phyloP scores from a whole-genome alignment of 2,329 filamentous ascomycete genomes.

The Penicillium sp. region DNA sequence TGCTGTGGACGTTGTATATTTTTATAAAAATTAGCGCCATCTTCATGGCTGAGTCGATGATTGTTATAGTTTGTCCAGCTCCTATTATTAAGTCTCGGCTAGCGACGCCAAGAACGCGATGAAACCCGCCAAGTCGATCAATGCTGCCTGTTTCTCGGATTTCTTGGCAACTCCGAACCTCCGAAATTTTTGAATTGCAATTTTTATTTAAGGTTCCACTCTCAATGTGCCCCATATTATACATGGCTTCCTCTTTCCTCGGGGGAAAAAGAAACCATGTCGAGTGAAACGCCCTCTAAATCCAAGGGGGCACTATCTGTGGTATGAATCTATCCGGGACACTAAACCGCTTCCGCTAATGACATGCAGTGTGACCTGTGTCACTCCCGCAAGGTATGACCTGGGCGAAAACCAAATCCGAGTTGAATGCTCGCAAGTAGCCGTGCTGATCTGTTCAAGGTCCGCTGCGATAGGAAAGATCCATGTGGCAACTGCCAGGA shows the following conservation, averaged over 20 bases:
- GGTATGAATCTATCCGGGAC: neutral
- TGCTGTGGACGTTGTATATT: too few relatives aligned
- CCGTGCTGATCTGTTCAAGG: slow-evolving; percentile 8
- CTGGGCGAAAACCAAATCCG: too few relatives aligned
- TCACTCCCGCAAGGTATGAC: slow-evolving; percentile 21
- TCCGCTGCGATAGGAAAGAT: slow-evolving; percentile 24
- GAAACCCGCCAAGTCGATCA: neutral
- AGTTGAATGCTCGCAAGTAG: neutral
- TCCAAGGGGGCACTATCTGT: neutral
- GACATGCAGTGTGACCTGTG: slow-evolving; percentile 20
- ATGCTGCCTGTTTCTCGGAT: neutral
- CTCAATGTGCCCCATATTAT: neutral
- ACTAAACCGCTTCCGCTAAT: neutral
- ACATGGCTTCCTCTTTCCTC: neutral
- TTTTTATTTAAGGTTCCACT: neutral
- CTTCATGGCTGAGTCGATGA: too few relatives aligned
- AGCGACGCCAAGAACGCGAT: neutral
- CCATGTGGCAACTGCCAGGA: slow-evolving; percentile 27
- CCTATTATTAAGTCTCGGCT: neutral
- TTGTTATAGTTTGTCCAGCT: too few relatives aligned
- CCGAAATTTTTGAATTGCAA: neutral
- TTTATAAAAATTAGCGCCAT: too few relatives aligned
- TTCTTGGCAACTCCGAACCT: neutral
- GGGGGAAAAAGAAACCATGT: neutral
- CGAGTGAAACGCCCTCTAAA: neutral